Evolutionary conservation across 2,329 filamentous ascomycete species (phyloP), one percentile per base, ranked within the genome.

Genomic region (Fusarium virguliforme): DNA sequence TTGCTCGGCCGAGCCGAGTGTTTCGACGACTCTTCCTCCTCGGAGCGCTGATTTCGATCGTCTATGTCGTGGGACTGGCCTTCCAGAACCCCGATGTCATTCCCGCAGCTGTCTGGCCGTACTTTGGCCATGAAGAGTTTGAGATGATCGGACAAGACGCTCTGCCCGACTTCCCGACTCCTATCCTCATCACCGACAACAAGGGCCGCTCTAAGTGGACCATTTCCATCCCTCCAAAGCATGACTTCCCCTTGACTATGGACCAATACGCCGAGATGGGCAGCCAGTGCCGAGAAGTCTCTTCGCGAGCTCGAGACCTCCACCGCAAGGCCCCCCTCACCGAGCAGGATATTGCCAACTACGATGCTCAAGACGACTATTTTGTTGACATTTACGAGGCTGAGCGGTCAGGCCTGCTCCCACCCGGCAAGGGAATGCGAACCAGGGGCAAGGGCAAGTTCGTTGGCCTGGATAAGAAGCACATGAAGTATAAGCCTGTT

Each of bases 341-440:
- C n/a, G 84, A 86, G 73, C 82, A 84, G 63, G 80, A 82, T 46
- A 81, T 84, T 70, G 76, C 83, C 35, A 77, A 81, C 53, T 91
- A 92, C 72, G 90, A 92, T 73, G 82, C 88, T 48, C 80, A 85
- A 30, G 92, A 95, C 74, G 84, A 85, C 46, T 87, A 91, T 68
- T 97, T 92, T 74, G 83, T 97, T 54, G 93, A 97, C 74, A 88
- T 96, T 1, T 83, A 84, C 13, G 91, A 94, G 70, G 93, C 93
- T 2, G 88, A 94, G 79, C 81, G 83, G 51, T 84, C 86, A 38
- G 91, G 90, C 1, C 82, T 94, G 15, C 81, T 95, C 3, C 72
- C 73, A 5, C 65, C 74, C 50, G 73, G 81, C 41, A 77, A 79
- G 6, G 82, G 82, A 28, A 77, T 77, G 6, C 76, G 79, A n/a